Percentiles rank a stretch among this genome's conserved stretches.
phyloP scores from a whole-genome alignment of 495 filamentous ascomycete species.

The Penicillium cataractarum region DNA sequence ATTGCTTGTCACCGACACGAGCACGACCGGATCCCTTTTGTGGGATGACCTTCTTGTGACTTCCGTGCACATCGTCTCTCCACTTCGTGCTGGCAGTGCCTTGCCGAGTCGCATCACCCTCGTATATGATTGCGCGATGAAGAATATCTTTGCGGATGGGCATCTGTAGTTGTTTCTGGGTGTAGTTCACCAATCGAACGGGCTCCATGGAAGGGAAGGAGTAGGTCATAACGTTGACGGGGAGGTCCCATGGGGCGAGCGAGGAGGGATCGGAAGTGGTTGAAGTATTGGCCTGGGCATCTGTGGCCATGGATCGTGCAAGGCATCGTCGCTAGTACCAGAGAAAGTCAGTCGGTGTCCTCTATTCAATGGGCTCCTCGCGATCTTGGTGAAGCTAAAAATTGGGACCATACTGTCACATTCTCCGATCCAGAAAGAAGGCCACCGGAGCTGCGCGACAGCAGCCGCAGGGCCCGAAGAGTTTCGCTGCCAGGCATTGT shows the following conservation, averaged over 20 bases:
- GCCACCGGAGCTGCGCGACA: conserved; percentile 47
- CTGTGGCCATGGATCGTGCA: conserved; percentile 79
- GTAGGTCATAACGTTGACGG: conserved; percentile 82
- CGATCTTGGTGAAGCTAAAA: background rate
- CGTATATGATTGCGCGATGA: conserved; percentile 89
- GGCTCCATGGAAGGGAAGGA: conserved; percentile 90
- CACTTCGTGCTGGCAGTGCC: conserved; percentile 87
- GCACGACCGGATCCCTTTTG: conserved; percentile 88
- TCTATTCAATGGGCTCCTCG: background rate
- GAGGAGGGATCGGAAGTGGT: conserved; percentile 38
- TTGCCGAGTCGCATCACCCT: conserved; percentile 85
- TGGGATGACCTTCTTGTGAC: conserved; percentile 70
- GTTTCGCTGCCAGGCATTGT: conserved; percentile 46
- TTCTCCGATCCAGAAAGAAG: conserved; percentile 49
- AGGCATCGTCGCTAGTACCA: conserved; percentile 54
- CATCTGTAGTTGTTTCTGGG: conserved; percentile 76
- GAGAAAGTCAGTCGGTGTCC: conserved; percentile 19
- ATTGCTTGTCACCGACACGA: conserved; percentile 77
- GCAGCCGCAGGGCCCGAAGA: conserved; percentile 43
- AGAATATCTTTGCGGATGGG: conserved; percentile 91
- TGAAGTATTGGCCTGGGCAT: conserved; percentile 40
- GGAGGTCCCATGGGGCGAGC: conserved; percentile 36
- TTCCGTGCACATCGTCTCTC: conserved; percentile 81
- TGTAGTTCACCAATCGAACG: conserved; percentile 74
- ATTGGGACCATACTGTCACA: conserved; percentile 47